These are phyloP conservation scores for Mortierella sp. DNA, from an alignment of 371 early-diverging fungal species.

Conservation along the genomic window DNA sequence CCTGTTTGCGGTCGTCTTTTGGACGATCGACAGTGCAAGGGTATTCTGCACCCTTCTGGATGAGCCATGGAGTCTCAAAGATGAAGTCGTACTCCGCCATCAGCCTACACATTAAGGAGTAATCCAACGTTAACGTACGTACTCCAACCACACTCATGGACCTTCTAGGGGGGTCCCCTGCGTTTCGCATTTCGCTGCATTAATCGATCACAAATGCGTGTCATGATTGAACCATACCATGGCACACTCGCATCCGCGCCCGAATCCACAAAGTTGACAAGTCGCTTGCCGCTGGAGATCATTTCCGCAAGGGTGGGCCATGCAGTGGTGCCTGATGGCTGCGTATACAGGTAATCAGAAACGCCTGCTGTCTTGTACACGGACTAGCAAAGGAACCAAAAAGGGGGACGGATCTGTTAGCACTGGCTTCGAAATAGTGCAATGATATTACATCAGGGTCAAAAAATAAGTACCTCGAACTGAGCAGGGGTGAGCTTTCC, in stretches of 20 bases:
- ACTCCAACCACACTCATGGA: background rate
- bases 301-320: conserved; percentile 80
- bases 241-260: conserved; percentile 65
- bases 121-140: too few species aligned
- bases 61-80: conserved; percentile 69
- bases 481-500: conserved; percentile 59
- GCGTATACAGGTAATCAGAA: conserved; percentile 63
- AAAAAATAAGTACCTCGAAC: conserved; percentile 46
- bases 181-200: background rate
- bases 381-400: conserved; percentile 19
- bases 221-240: conserved; percentile 59
- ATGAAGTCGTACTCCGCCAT: conserved; percentile 64
- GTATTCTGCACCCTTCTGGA: conserved; percentile 47
- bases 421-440: background rate
- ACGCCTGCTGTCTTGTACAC: conserved; percentile 69
- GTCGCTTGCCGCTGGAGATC: conserved; percentile 71
- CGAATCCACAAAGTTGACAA: conserved; percentile 72
- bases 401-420: background rate
- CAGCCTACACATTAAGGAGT: conserved; percentile 52
- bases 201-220: background rate
- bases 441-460: background rate
- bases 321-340: conserved; percentile 46
- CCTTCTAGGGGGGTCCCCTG: background rate
- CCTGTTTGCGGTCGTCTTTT: conserved; percentile 27
- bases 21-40: conserved; percentile 69